A percentile compares a stretch with the other conserved stretches of the same genome.
Conservation (phyloP, 805 yeast species). For the Saccharomycopsis fermentans region DNA sequence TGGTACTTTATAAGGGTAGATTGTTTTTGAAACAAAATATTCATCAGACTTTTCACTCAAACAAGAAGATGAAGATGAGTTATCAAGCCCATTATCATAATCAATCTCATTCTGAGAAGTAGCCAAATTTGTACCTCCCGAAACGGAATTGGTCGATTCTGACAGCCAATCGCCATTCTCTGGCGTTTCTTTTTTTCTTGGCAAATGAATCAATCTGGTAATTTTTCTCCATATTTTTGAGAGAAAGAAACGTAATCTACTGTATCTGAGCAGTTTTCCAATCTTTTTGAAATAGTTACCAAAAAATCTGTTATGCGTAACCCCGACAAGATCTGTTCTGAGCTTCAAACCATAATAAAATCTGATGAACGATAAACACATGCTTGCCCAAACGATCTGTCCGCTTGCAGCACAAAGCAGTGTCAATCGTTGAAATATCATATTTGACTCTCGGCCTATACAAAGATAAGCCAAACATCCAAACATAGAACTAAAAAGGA, state of each 20-base stretch:
- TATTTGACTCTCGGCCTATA: conserved; percentile 40
- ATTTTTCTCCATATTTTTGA: background rate
- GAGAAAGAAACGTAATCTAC: background rate
- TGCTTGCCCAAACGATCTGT: conserved; percentile 57
- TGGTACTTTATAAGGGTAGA: conserved; percentile 62
- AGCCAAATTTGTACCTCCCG: background rate
- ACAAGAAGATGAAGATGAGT: background rate
- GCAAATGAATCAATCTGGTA: background rate
- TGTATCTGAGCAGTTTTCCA: background rate
- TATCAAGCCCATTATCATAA: background rate
- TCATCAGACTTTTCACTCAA: conserved; percentile 20
- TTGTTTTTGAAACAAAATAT: conserved; percentile 24
- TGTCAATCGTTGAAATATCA: conserved; percentile 46
- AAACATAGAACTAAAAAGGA: conserved; percentile 43
- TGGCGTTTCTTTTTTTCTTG: background rate
- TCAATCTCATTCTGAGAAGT: background rate
- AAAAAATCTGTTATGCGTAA: background rate
- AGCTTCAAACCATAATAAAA: conserved; percentile 44
- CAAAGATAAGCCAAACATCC: conserved; percentile 45
- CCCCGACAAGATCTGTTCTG: conserved; percentile 38
- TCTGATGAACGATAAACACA: conserved; percentile 46
- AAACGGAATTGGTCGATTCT: background rate
- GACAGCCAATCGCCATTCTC: background rate
- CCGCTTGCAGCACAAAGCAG: conserved; percentile 55
- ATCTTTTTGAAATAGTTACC: background rate